Conservation (phyloP, 2,329 filamentous ascomycete species). For the Cadophora luteo-olivacea region DNA sequence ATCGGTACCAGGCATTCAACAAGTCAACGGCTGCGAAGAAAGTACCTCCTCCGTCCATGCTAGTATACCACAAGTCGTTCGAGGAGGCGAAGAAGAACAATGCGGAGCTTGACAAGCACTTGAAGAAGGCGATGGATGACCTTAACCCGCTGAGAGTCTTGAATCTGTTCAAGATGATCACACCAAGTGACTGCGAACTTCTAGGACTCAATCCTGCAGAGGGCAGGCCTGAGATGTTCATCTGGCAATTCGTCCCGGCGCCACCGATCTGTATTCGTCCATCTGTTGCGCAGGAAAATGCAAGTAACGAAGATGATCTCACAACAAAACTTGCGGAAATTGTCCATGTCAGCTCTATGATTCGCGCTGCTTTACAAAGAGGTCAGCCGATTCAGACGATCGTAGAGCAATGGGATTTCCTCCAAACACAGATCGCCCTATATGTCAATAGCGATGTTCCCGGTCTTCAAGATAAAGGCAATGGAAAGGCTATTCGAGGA, state of each 20-base stretch:
- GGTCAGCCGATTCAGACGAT: constrained; percentile 87
- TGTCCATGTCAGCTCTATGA: constrained; percentile 87
- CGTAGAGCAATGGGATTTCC: constrained; percentile 98
- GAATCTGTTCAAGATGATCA: constrained; percentile 90
- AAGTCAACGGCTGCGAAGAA: constrained; percentile 88
- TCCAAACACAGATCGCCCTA: constrained; percentile 94
- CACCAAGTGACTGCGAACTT: constrained; percentile 85
- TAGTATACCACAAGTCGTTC: constrained; percentile 87
- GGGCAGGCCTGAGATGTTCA: constrained; percentile 92
- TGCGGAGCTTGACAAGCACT: constrained; percentile 85
- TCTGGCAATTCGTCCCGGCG: constrained; percentile 95
- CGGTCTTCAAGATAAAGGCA: constrained; percentile 85
- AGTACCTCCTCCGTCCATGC: constrained; percentile 79
- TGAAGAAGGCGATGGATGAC: constrained; percentile 93
- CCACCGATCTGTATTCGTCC: constrained; percentile 94
- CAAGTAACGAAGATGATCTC: constrained; percentile 94
- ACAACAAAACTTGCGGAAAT: constrained; percentile 98
- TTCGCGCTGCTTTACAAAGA: constrained; percentile 81
- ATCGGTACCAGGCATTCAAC: constrained; percentile 89
- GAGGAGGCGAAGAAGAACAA: constrained; percentile 78
- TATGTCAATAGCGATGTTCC: constrained; percentile 98
- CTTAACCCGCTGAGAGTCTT: constrained; percentile 87
- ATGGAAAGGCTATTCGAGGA: constrained; percentile 87
- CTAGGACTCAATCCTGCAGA: constrained; percentile 87
- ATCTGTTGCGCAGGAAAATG: constrained; percentile 89